Evolutionary conservation across 768 basidiomycete species (phyloP), one percentile per base, ranked within the genome.

Genomic region (Mrakia frigida): DNA sequence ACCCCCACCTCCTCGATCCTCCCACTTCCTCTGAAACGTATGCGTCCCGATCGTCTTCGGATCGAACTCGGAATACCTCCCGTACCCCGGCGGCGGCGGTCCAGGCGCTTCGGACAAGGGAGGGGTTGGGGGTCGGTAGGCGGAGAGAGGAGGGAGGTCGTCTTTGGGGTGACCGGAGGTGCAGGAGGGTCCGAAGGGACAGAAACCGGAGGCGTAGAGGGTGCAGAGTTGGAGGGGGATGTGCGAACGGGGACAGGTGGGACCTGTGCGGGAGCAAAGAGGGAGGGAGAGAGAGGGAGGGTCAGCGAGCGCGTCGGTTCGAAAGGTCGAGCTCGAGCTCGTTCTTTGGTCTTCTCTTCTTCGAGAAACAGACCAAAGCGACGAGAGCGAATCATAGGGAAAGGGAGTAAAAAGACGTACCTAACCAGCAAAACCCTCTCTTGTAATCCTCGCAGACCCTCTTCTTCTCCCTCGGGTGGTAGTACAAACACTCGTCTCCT

Each of bases 381-480:
- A 28, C 2, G n/a, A 14, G n/a, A n/a, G n/a, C n/a, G n/a, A n/a
- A n/a, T n/a, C n/a, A n/a, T 25, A 13, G 11, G 56, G n/a, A 10
- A 56, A n/a, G 13, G 35, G 6, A 16, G 9, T 46, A n/a, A 25
- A 7, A 46, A 6, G n/a, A 85, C 88, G 76, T 77, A 94, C 95
- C 95, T 76, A 94, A 86, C 83, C 90, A 91, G 83, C 97, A 99
- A 82, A 98, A 99, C 0, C 97, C 97, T 78, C 96, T 87, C 79
- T 91, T 91, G 83, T 95, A 99, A 83, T 97, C 94, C 53, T 94
- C 94, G 82, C 97, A 99, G 82, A 89, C 88, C 70, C 94, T 88
- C 84, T 94, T 93, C 83, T 94, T 93, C 18, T 93, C 94, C 82
- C 96, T 93, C 23, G 93, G 92, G 83, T 85, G 85, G 56, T 82